Percentiles rank a stretch among this genome's conserved stretches.
Evolutionary conservation across 1,284 basidiomycete species (phyloP).

Genomic region (Hortiboletus rubellus): DNA sequence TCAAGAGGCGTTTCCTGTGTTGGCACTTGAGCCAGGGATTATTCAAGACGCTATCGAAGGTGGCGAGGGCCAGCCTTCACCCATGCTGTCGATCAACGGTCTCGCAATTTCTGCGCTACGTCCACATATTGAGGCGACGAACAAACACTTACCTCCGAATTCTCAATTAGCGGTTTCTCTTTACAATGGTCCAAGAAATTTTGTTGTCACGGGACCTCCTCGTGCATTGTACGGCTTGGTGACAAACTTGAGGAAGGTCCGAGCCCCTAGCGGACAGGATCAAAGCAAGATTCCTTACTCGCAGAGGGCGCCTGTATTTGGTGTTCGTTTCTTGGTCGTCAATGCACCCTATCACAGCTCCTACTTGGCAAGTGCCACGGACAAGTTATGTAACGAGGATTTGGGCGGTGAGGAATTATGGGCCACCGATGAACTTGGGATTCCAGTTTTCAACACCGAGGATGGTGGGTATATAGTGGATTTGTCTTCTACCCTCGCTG

Average conservation of each 20-base stretch:
- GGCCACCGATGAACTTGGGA: slow-evolving; percentile 70
- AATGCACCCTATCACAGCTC: slow-evolving; percentile 94
- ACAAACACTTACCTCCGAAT: slow-evolving; percentile 78
- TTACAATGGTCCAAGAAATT: slow-evolving; percentile 88
- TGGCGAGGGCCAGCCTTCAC: slow-evolving; percentile 90
- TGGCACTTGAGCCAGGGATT: slow-evolving; percentile 87
- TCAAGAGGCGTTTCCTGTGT: slow-evolving; percentile 93
- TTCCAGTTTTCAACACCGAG: slow-evolving; percentile 92
- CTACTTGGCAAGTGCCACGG: slow-evolving; percentile 79
- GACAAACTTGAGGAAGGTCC: slow-evolving; percentile 85
- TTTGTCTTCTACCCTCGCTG: slow-evolving; percentile 15
- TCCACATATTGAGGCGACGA: slow-evolving; percentile 85
- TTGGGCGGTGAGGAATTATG: slow-evolving; percentile 80
- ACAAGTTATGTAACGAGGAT: slow-evolving; percentile 76
- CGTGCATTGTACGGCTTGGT: slow-evolving; percentile 94
- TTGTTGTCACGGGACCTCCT: slow-evolving; percentile 92
- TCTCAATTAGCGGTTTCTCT: slow-evolving; percentile 86
- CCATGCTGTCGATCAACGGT: slow-evolving; percentile 92
- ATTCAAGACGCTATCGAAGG: slow-evolving; percentile 88
- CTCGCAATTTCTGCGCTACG: slow-evolving; percentile 79
- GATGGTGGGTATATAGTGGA: slow-evolving; percentile 57
- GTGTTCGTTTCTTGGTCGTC: slow-evolving; percentile 90
- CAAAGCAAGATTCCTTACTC: slow-evolving; percentile 94
- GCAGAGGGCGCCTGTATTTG: slow-evolving; percentile 94
- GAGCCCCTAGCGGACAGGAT: slow-evolving; percentile 84